A percentile compares a stretch with the other conserved stretches of the same genome.
phyloP scores from a whole-genome alignment of 2,329 filamentous ascomycete genomes.

The Plectosphaerella sp. region DNA sequence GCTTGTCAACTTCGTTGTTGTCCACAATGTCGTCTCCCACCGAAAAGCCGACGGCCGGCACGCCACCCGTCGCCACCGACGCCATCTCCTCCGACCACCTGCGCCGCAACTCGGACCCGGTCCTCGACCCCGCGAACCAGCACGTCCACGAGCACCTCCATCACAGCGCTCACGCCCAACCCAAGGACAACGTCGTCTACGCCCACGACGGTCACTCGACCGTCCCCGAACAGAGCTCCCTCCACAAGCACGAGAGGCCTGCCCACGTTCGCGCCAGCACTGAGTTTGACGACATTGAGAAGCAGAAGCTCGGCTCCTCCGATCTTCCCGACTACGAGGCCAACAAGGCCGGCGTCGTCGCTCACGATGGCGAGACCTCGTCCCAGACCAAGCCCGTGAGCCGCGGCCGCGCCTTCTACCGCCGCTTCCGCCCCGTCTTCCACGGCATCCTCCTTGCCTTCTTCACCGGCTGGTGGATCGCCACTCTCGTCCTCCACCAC shows the following conservation, averaged over 20 bases:
- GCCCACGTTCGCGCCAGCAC: constrained; percentile 27
- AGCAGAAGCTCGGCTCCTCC: constrained; percentile 13
- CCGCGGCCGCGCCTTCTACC: constrained; percentile 34
- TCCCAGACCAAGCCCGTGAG: constrained; percentile 14
- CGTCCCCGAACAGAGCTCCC: constrained; percentile 29
- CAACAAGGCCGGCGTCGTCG: constrained; percentile 30
- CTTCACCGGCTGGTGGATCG: constrained; percentile 68
- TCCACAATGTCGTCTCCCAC: neutral
- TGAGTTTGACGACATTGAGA: constrained; percentile 16
- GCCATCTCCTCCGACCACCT: constrained; percentile 1
- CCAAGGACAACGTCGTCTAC: constrained; percentile 42
- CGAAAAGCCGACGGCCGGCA: constrained; percentile 1
- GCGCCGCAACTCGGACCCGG: constrained; percentile 24
- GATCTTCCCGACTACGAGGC: constrained; percentile 32
- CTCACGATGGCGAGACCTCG: constrained; percentile 17
- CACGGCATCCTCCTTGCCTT: constrained; percentile 41
- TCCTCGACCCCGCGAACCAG: constrained; percentile 32
- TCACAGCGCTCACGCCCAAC: constrained; percentile 30
- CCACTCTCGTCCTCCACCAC: constrained; percentile 67
- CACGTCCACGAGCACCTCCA: constrained; percentile 38
- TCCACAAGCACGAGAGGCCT: constrained; percentile 17
- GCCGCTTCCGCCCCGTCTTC: constrained; percentile 37
- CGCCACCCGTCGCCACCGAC: constrained; percentile 2
- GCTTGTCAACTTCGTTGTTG: neutral
- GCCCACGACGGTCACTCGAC: constrained; percentile 33